These are phyloP conservation scores for Kitagawia praeruptora DNA, from an alignment of 129 eudicot genomes.

Conservation along the genomic window DNA sequence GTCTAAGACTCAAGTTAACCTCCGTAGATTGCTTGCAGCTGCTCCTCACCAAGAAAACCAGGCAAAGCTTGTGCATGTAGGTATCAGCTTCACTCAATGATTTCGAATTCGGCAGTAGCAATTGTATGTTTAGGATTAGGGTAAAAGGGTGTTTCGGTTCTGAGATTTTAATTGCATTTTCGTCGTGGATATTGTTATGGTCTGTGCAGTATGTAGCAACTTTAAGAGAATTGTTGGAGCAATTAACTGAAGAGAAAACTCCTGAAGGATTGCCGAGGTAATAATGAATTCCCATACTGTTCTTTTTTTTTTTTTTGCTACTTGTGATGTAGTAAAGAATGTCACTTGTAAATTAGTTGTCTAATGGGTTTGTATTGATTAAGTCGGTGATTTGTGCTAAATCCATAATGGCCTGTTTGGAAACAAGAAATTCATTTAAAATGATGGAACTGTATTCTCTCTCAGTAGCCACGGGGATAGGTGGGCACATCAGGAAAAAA, in stretches of 20 bases:
- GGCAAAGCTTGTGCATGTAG: constrained; percentile 73
- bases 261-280: constrained; percentile 80
- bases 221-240: constrained; percentile 78
- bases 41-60: constrained; percentile 85
- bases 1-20: constrained; percentile 65
- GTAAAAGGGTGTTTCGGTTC: neutral
- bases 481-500: no score
- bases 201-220: constrained; percentile 74
- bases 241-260: constrained; percentile 58
- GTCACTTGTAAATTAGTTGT: neutral
- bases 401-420: no score
- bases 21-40: constrained; percentile 72
- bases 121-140: neutral
- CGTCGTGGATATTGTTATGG: neutral
- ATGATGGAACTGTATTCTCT: no score
- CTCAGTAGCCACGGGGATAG: no score
- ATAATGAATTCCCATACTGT: no score
- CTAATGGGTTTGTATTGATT: no score
- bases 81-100: constrained; percentile 5
- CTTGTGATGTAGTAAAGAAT: neutral
- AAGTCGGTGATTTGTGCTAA: no score
- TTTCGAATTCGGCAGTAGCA: neutral
- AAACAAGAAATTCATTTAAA: no score
- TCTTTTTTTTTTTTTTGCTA: constrained; percentile 9
- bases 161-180: neutral